phyloP scores from a whole-genome alignment of 495 filamentous ascomycete genomes.

The Xylaria curta region DNA sequence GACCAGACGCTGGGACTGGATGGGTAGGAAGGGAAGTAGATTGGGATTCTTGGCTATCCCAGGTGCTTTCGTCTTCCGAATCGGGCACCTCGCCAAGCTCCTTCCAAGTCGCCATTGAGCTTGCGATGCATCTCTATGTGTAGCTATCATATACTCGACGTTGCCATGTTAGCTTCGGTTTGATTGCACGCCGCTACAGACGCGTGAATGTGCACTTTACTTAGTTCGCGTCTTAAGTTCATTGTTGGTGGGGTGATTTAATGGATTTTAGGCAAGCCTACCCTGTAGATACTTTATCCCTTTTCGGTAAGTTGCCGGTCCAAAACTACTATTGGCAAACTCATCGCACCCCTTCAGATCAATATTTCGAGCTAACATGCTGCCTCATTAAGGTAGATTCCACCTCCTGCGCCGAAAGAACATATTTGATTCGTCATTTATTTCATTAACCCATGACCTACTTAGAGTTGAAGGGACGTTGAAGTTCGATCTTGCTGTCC shows the following conservation, averaged over 20 bases:
- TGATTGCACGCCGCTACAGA: background rate
- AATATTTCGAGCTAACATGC: background rate
- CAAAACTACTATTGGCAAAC: background rate
- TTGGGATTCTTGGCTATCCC: constrained; percentile 48
- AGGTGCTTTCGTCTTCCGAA: constrained; percentile 60
- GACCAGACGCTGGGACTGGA: constrained; percentile 7
- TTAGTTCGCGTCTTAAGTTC: constrained; percentile 15
- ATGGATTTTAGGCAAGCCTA: background rate
- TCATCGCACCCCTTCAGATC: background rate
- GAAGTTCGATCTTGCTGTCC: background rate
- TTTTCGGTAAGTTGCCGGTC: background rate
- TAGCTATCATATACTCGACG: constrained; percentile 3
- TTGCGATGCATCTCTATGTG: constrained; percentile 36
- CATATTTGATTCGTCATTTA: background rate
- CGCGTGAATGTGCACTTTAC: constrained; percentile 20
- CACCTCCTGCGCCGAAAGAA: background rate
- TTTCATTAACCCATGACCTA: background rate
- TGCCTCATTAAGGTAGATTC: background rate
- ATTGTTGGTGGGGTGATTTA: background rate
- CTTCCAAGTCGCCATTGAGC: constrained; percentile 61
- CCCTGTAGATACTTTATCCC: background rate
- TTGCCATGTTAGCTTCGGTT: constrained; percentile 9
- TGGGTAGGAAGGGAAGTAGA: constrained; percentile 28
- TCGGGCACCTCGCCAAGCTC: constrained; percentile 64
- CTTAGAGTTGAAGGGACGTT: background rate